Evolutionary conservation across 768 basidiomycete species (phyloP), one percentile per base, ranked within the genome.

Genomic region (Polyporus arcularius): DNA sequence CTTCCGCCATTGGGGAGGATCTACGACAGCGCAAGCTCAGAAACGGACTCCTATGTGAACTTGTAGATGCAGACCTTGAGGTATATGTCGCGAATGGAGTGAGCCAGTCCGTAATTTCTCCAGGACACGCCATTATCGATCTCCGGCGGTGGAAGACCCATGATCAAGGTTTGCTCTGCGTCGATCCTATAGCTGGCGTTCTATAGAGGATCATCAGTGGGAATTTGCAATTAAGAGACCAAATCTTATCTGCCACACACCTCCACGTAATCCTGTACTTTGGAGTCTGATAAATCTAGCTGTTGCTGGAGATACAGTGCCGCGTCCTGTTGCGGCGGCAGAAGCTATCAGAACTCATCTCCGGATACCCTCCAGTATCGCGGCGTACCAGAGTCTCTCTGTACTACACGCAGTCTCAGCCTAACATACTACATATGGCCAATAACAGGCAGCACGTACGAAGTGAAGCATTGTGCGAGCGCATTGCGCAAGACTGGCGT

Each of bases 211-310:
- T 5, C 10, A 26, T 41, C 28, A 28, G n/a, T 8, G 10, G 31
- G n/a, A n/a, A 18, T 35, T 43, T n/a, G 3, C 43, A 30, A 53
- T 48, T 48, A 55, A 46, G 50, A 4, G 32, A 26, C 50, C 40
- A 35, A 7, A 12, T 28, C 4, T 4, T 48, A 10, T 9, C 9
- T 55, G 4, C 43, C 10, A 68, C 65, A 4, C 58, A 80, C 81
- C 69, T 77, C 80, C 6, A 82, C 73, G 57, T 81, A 81, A 61
- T 82, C 80, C 61, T 82, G 81, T 5, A 76, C 67, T 57, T 77
- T 73, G 2, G 53, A 64, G 18, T 81, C 76, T 10, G 74, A 70
- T 4, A 82, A 71, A 46, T 66, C 65, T 21, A 78, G 61, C 58
- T 83, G 81, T 31, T 73, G 72, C 59, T 79, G 77, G 2, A 80